Evolutionary conservation across 2,329 filamentous ascomycete genomes (phyloP).

Genomic region (Calonectria hawksworthii): DNA sequence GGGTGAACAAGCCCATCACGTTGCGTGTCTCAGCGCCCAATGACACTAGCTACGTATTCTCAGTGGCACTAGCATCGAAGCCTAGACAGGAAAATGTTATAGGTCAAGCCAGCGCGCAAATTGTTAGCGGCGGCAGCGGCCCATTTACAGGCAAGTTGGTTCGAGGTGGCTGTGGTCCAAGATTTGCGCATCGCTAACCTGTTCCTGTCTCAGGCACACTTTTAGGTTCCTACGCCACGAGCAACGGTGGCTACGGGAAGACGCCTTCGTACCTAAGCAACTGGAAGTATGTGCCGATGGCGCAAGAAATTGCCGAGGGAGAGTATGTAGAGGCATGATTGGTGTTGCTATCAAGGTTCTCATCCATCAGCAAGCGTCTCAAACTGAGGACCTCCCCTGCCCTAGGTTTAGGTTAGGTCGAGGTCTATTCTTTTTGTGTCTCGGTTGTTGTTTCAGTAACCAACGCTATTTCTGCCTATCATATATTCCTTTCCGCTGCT

Average conservation of each 20-base stretch:
- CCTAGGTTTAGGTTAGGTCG: background rate
- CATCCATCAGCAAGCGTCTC: background rate
- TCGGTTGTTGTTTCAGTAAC: background rate
- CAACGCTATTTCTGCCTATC: background rate
- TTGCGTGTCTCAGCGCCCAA: background rate
- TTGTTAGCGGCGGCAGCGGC: background rate
- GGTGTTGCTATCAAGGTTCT: background rate
- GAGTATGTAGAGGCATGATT: background rate
- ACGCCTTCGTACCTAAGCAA: background rate
- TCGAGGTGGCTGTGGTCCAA: background rate
- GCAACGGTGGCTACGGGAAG: background rate
- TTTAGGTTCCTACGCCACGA: background rate
- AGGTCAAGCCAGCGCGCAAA: background rate
- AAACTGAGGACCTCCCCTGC: background rate
- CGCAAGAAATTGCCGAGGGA: background rate
- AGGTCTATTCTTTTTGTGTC: background rate
- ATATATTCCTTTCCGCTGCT: background rate
- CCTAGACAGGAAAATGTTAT: background rate
- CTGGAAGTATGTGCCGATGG: background rate
- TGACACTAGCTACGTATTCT: background rate
- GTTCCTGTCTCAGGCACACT: background rate
- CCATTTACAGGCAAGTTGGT: background rate
- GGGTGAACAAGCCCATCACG: slow-evolving; percentile 1
- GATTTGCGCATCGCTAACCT: background rate
- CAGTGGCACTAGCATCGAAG: background rate